Evolutionary conservation across 1,139 yeast genomes (phyloP).

Genomic region (Casaregolazyma lundiana): DNA sequence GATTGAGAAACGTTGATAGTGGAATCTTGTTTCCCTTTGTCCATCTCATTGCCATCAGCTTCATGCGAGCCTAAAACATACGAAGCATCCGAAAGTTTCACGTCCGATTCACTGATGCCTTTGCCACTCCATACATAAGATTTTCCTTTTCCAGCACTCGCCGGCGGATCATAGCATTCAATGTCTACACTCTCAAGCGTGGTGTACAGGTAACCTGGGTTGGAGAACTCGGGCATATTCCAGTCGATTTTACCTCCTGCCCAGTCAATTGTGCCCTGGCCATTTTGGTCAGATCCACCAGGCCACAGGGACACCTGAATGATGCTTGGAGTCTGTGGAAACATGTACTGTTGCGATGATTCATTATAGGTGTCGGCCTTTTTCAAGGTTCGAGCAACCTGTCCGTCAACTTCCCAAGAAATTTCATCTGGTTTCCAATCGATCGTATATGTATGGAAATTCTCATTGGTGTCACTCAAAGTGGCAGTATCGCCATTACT

Average conservation of each 20-base stretch:
- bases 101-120: conserved; percentile 42
- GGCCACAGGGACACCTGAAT: conserved; percentile 91
- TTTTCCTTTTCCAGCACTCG: conserved; percentile 41
- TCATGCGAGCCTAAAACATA: conserved; percentile 56
- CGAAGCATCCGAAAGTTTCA: conserved; percentile 56
- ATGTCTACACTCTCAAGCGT: conserved; percentile 56
- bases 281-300: conserved; percentile 65
- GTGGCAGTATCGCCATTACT: conserved; percentile 50
- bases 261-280: conserved; percentile 82
- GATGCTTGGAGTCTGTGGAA: conserved; percentile 90
- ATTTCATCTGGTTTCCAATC: conserved; percentile 79
- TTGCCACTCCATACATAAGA: conserved; percentile 56
- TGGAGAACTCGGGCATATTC: conserved; percentile 65
- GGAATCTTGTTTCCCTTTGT: conserved; percentile 26
- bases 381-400: conserved; percentile 59
- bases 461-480: conserved; percentile 50
- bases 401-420: conserved; percentile 73
- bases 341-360: conserved; percentile 54
- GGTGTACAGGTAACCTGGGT: conserved; percentile 76
- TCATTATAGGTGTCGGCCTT: conserved; percentile 64
- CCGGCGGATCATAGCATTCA: conserved; percentile 68
- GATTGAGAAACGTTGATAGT: conserved; percentile 19
- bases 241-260: conserved; percentile 89
- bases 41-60: conserved; percentile 64
- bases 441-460: conserved; percentile 71